These are phyloP conservation scores for Posidonia australis DNA, from an alignment of 106 monocot species.

Conservation along the genomic window DNA sequence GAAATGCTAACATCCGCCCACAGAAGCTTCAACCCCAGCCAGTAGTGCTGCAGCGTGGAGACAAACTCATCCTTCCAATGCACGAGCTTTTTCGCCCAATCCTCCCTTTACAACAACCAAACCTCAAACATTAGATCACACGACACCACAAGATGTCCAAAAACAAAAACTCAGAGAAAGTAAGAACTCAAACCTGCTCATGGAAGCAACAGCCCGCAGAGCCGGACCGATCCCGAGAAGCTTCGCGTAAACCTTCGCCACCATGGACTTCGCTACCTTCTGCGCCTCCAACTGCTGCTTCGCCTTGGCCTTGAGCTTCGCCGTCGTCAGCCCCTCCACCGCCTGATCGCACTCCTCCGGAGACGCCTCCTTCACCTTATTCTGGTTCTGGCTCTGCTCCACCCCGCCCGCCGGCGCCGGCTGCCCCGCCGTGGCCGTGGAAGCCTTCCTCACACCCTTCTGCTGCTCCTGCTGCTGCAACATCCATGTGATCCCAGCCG, in stretches of 20 bases:
- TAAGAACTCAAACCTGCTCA: conserved; percentile 44
- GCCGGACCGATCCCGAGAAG: conserved; percentile 64
- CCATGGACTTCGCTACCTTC: conserved; percentile 31
- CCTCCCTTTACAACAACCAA: conserved; percentile 20
- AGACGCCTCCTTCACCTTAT: conserved; percentile 66
- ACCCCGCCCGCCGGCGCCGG: conserved; percentile 10
- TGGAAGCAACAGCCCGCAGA: conserved; percentile 55
- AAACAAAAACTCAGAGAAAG: neutral
- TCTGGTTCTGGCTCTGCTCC: conserved; percentile 28
- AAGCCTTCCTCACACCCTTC: conserved; percentile 6
- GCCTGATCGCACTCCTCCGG: conserved; percentile 99
- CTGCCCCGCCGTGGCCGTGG: conserved; percentile 55
- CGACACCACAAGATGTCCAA: neutral
- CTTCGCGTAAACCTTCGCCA: conserved; percentile 39
- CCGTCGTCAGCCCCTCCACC: conserved; percentile 83
- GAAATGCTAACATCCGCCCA: conserved; percentile 35
- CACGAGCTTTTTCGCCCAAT: conserved; percentile 50
- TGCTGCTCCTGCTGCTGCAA: neutral
- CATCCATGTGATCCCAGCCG: conserved; percentile 8
- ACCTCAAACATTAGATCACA: neutral
- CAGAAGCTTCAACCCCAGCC: conserved; percentile 62
- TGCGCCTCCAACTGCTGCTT: conserved; percentile 53
- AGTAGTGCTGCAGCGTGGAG: conserved; percentile 84
- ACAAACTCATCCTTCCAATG: conserved; percentile 86
- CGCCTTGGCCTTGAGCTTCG: conserved; percentile 87